These are phyloP conservation scores for Neoascochyta sp. DNA, from an alignment of 2,329 filamentous ascomycete species.

Conservation along the genomic window DNA sequence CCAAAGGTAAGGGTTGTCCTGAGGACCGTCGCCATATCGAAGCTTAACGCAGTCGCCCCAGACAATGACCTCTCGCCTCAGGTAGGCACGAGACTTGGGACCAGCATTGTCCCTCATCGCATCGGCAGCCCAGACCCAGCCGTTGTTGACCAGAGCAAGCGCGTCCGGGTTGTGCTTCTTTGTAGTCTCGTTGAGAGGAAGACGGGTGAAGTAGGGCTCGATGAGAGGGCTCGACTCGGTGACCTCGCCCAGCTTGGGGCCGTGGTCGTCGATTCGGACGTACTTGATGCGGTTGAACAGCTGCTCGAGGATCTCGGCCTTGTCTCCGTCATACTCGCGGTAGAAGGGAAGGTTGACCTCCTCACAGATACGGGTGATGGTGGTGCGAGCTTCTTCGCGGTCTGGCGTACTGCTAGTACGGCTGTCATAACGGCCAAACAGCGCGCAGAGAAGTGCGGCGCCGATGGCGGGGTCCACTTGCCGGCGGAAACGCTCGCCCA, in stretches of 20 bases:
- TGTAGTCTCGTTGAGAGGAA: slow-evolving; percentile 75
- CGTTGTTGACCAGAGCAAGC: slow-evolving; percentile 86
- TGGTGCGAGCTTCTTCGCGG: slow-evolving; percentile 53
- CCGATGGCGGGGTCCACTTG: slow-evolving; percentile 65
- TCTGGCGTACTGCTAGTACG: slow-evolving; percentile 49
- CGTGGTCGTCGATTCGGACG: slow-evolving; percentile 84
- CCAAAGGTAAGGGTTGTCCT: slow-evolving; percentile 93
- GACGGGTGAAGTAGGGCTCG: slow-evolving; percentile 89
- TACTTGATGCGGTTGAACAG: slow-evolving; percentile 95
- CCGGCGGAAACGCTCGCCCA: slow-evolving; percentile 77
- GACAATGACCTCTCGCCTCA: slow-evolving; percentile 92
- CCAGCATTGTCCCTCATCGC: slow-evolving; percentile 92
- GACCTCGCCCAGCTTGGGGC: slow-evolving; percentile 80
- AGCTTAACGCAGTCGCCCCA: slow-evolving; percentile 99
- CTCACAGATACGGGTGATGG: slow-evolving; percentile 62
- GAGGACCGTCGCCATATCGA: slow-evolving; percentile 73
- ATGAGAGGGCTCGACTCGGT: slow-evolving; percentile 74
- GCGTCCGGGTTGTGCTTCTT: slow-evolving; percentile 71
- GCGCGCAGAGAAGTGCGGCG: slow-evolving; percentile 63
- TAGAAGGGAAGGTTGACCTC: slow-evolving; percentile 86
- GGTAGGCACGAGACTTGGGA: slow-evolving; percentile 81
- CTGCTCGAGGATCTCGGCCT: slow-evolving; percentile 80
- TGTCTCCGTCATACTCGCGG: slow-evolving; percentile 83
- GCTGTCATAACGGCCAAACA: slow-evolving; percentile 66
- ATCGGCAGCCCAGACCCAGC: slow-evolving; percentile 98